Evolutionary conservation across 306 rosid species (phyloP), one percentile per base, ranked within the genome.

Genomic region (Sicyos edulis): DNA sequence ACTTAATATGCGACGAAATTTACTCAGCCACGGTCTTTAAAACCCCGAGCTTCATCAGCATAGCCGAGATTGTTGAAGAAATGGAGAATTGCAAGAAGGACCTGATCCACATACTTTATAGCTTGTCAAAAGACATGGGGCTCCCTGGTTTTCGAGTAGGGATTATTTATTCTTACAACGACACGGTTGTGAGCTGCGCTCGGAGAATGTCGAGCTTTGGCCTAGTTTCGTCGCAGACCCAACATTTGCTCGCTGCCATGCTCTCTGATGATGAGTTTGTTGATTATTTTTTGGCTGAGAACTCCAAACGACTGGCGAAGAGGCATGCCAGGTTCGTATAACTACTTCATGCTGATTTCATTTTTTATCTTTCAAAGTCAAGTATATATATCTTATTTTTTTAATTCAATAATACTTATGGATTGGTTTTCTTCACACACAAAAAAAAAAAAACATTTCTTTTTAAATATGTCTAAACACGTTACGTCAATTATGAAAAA

Each of bases 191-290:
- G 7, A 73, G 15, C 45, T 72, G 81, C 42, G 91, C 78, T 26
- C 82, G 97, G 8, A 90, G 83, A 78, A 93, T 93, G 98, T 93
- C 98, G 3, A 93, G 98, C n/a, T 93, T 93, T 10, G 97, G 98
- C 2, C 58, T 93, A 15, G 88, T 93, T 8, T 93, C 96, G 0
- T 79, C 98, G 0, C 89, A 90, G 32, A 93, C 97, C 42, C 98
- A 93, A 22, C 79, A 83, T 54, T 72, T 93, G 75, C 78, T 93
- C 3, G 85, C 95, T 0, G 26, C 87, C 2, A 84, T 93, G 96
- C 95, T 93, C 19, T 76, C 72, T 0, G 96, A 93, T 37, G 87
- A 88, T 0, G 78, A 68, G 0, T 93, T 93, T 59, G 86, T 93
- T 0, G 76, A 72, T 0, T 72, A 44, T 0, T 91, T 83, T 69